Base-by-base conservation (phyloP, 23 red algal species). In the Porphyridium purpureum region DNA sequence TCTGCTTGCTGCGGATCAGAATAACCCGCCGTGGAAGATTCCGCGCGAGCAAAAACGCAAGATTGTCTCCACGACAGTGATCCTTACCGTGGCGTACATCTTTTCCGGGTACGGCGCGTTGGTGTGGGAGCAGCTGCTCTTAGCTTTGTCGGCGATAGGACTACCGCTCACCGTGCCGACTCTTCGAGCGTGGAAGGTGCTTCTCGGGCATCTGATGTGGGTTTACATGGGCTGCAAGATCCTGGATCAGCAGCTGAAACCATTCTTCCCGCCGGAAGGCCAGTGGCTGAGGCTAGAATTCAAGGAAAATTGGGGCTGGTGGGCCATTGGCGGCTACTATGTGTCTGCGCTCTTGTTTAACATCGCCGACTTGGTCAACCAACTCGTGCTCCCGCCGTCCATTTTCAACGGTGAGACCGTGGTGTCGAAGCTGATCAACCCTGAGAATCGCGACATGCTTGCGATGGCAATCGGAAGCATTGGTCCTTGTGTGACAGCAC, bases 361-460 rank as follows among this genome's bases (percentile, higher is more conserved):
- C 57, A 69, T 73, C 25, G 80, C 78, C 11, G 90, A 98, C 29
- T 61, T 86, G 25, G 26, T 98, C 24, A 98, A 98, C 35, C 90
- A 98, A 58, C 69, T 80, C 23, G 28, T 98, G 17, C 41, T 98
- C 25, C 90, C 90, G 21, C 31, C 69, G 7, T 62, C 52, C 7
- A 50, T 98, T n/a, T 83, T 98, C 31, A 83, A 85, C 66, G 90
- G 81, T 52, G 90, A 98, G 58, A 98, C 76, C 21, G 90, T 98
- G 17, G 90, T 98, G 50, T 78, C 70, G 59, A 98, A 98, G 68
- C 38, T 98, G 47, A 83, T 98, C 50, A 83, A 98, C 47, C 90
- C 90, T n/a, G 90, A 98, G 69, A 86, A 86, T 66, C 73, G 80
- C 34, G 90, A 98, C 60, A 55, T 67, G 9, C 50, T 98, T 7